Conservation (phyloP, 2,329 filamentous ascomycete species). For the Knoxdaviesia proteae region DNA sequence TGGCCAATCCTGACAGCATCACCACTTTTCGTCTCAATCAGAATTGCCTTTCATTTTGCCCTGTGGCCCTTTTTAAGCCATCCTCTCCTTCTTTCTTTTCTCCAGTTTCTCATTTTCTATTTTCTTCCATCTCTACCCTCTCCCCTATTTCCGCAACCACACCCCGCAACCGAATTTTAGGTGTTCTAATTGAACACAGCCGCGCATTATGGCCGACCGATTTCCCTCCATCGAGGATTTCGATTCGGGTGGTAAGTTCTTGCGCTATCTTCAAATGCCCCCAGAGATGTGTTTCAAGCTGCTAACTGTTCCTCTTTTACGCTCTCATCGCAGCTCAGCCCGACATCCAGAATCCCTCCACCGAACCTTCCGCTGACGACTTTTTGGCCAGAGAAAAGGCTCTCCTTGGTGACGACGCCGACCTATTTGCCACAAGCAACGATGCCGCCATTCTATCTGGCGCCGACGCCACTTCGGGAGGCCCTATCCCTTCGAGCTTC, state of each 20-base stretch:
- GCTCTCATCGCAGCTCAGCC: constrained; percentile 37
- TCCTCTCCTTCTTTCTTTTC: background rate
- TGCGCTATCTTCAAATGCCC: background rate
- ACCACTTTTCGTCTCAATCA: no score
- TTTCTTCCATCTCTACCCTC: background rate
- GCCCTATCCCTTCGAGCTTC: constrained; percentile 37
- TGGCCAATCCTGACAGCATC: no score
- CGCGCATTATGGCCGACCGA: constrained; percentile 44
- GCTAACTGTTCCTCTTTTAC: background rate
- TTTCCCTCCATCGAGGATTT: constrained; percentile 68
- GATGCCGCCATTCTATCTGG: constrained; percentile 37
- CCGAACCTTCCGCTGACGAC: constrained; percentile 47
- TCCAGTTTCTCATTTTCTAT: background rate
- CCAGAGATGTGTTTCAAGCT: constrained; percentile 1
- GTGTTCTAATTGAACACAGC: background rate
- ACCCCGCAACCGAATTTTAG: no score
- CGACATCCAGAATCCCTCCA: constrained; percentile 35
- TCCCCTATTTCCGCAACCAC: background rate
- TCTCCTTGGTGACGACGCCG: constrained; percentile 74
- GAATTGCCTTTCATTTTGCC: no score
- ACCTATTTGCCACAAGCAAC: constrained; percentile 64
- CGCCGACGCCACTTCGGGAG: constrained; percentile 52
- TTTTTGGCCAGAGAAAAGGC: constrained; percentile 88
- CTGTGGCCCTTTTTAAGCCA: no score
- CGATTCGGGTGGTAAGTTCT: constrained; percentile 36